Percentiles rank a stretch among this genome's conserved stretches.
These are phyloP conservation scores for Sarocladiaceae sp. DNA, from an alignment of 2,329 filamentous ascomycete species.

Conservation along the genomic window DNA sequence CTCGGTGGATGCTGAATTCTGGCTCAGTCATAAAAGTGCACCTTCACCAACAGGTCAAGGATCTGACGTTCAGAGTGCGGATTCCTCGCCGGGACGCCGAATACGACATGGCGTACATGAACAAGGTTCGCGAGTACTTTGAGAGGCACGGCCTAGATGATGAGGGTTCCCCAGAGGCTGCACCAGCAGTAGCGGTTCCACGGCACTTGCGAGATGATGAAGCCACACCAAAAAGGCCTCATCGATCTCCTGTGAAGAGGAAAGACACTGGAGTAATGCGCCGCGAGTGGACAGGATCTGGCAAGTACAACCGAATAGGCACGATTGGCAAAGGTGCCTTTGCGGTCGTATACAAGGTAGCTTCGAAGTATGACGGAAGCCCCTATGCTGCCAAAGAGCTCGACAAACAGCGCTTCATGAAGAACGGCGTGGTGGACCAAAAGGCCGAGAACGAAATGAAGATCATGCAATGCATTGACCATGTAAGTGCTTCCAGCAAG, in stretches of 20 bases:
- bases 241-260: constrained; percentile 18
- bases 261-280: constrained; percentile 28
- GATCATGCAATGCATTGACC: constrained; percentile 83
- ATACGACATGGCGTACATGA: constrained; percentile 60
- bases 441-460: constrained; percentile 97
- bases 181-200: background rate
- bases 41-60: constrained; percentile 44
- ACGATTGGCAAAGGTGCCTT: constrained; percentile 91
- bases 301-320: constrained; percentile 77
- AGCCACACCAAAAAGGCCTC: background rate
- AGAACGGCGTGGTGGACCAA: constrained; percentile 82
- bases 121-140: constrained; percentile 68
- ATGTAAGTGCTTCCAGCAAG: constrained; percentile 52
- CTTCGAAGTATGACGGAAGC: constrained; percentile 76
- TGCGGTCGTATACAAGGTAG: constrained; percentile 87
- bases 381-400: constrained; percentile 92
- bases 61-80: constrained; percentile 80
- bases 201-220: background rate
- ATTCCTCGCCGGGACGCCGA: constrained; percentile 71
- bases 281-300: constrained; percentile 77
- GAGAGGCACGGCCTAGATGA: constrained; percentile 27
- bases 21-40: constrained; percentile 71
- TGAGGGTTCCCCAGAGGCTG: background rate
- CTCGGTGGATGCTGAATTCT: constrained; percentile 60
- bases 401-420: constrained; percentile 89